Evolutionary conservation across 2,329 filamentous ascomycete genomes (phyloP).

Genomic region (Tolypocladium ophioglossoides): DNA sequence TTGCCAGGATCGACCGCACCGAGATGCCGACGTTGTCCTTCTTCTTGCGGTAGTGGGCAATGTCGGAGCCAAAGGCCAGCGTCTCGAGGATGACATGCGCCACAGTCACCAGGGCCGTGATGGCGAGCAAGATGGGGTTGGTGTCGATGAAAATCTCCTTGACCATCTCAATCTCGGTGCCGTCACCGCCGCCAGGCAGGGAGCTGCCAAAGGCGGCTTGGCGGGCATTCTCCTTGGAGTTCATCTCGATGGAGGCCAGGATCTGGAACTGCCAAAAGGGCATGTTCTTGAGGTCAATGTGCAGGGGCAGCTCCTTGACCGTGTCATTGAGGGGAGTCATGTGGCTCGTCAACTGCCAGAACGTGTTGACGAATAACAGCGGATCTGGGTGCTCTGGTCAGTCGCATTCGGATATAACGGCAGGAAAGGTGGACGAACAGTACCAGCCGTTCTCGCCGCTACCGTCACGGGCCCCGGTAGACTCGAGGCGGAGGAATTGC

Average conservation of each 20-base stretch:
- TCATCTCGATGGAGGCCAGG: slow-evolving; percentile 75
- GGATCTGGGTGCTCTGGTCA: slow-evolving; percentile 40
- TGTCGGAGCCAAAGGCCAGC: slow-evolving; percentile 94
- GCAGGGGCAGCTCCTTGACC: slow-evolving; percentile 68
- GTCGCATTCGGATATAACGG: not conserved
- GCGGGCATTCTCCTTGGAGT: slow-evolving; percentile 70
- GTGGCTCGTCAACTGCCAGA: slow-evolving; percentile 88
- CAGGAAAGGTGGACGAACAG: slow-evolving; percentile 28
- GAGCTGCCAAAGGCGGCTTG: slow-evolving; percentile 66
- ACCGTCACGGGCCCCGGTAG: slow-evolving; percentile 69
- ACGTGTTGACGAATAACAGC: slow-evolving; percentile 85
- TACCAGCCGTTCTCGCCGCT: slow-evolving; percentile 91
- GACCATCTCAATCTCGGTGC: slow-evolving; percentile 91
- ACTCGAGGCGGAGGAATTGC: slow-evolving; percentile 70
- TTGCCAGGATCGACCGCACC: slow-evolving; percentile 88
- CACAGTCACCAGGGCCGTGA: slow-evolving; percentile 76
- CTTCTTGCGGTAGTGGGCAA: slow-evolving; percentile 98
- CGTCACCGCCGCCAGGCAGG: slow-evolving; percentile 71
- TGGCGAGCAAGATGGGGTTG: slow-evolving; percentile 78
- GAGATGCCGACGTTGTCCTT: slow-evolving; percentile 98
- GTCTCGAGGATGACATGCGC: slow-evolving; percentile 93
- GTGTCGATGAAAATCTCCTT: slow-evolving; percentile 93
- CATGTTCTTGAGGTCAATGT: slow-evolving; percentile 74
- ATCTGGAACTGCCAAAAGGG: slow-evolving; percentile 84
- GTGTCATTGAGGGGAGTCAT: slow-evolving; percentile 92